Percentiles rank a stretch among this genome's conserved stretches.
Evolutionary conservation across 306 rosid species (phyloP).

Genomic region (Sechiopsis laciniata): DNA sequence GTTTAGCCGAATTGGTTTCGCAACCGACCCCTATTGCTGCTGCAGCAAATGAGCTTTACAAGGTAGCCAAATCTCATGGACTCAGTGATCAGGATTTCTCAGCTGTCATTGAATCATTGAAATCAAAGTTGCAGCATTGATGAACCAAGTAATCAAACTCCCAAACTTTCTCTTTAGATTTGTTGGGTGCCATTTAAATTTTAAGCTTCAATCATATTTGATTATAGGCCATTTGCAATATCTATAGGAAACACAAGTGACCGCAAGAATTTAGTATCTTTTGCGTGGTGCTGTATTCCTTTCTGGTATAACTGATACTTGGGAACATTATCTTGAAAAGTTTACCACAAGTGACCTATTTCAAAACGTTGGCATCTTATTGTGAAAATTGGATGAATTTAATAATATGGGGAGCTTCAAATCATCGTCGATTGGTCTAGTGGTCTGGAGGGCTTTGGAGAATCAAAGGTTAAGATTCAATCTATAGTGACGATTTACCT

Average conservation of each 20-base stretch:
- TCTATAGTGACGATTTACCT: too few relatives aligned
- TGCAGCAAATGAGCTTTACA: conserved; percentile 84
- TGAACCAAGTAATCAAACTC: background rate
- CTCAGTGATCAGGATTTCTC: conserved; percentile 86
- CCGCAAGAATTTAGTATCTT: background rate
- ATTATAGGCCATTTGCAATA: background rate
- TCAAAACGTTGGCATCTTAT: background rate
- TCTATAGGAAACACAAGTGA: background rate
- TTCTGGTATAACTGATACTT: background rate
- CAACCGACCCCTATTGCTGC: conserved; percentile 89
- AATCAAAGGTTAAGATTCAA: too few relatives aligned
- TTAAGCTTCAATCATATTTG: background rate
- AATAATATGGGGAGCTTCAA: too few relatives aligned
- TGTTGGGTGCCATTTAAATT: background rate
- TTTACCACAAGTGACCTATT: background rate
- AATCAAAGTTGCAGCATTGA: conserved; percentile 48
- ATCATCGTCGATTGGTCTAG: too few relatives aligned
- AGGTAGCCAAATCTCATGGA: conserved; percentile 87
- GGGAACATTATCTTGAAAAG: background rate
- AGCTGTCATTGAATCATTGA: conserved; percentile 86
- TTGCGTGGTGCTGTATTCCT: background rate
- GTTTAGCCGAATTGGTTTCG: conserved; percentile 83
- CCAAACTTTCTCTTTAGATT: background rate
- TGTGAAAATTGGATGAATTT: too few relatives aligned
- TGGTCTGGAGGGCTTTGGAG: too few relatives aligned